Evolutionary conservation across 768 basidiomycete species (phyloP).

Genomic region (Amyloporia xantha): DNA sequence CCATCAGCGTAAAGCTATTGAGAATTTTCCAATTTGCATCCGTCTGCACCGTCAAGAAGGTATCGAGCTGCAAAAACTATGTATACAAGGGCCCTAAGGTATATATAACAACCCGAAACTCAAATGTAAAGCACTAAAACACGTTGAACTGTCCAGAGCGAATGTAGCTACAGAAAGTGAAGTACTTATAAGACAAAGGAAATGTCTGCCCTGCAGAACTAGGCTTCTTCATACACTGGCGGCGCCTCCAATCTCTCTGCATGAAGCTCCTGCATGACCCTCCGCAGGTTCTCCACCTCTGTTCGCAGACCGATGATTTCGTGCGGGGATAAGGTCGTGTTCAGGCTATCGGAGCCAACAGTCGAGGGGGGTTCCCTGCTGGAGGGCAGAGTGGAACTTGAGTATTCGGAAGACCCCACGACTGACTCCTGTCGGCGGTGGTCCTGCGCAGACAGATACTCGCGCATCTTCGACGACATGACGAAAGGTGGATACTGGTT

Average conservation of each 20-base stretch:
- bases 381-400: not conserved
- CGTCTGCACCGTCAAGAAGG: too few relatives aligned
- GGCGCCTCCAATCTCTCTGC: slow-evolving; percentile 19
- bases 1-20: too few relatives aligned
- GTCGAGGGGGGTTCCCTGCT: slow-evolving; percentile 2
- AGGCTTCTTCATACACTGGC: slow-evolving; percentile 10
- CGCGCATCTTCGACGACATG: not conserved
- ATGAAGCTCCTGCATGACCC: slow-evolving; percentile 21
- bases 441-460: not conserved
- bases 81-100: too few relatives aligned
- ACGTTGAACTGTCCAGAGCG: too few relatives aligned
- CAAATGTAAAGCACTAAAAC: too few relatives aligned
- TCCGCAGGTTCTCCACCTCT: slow-evolving; percentile 24
- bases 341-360: not conserved
- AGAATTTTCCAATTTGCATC: too few relatives aligned
- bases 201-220: too few relatives aligned
- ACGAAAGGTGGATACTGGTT: not conserved
- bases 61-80: too few relatives aligned
- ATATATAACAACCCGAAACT: too few relatives aligned
- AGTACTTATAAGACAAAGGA: too few relatives aligned
- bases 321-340: slow-evolving; percentile 7
- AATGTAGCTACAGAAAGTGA: too few relatives aligned
- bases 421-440: not conserved
- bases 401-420: not conserved
- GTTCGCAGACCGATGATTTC: slow-evolving; percentile 20